Conservation (phyloP, 495 filamentous ascomycete species). For the Pseudevernia furfuracea region DNA sequence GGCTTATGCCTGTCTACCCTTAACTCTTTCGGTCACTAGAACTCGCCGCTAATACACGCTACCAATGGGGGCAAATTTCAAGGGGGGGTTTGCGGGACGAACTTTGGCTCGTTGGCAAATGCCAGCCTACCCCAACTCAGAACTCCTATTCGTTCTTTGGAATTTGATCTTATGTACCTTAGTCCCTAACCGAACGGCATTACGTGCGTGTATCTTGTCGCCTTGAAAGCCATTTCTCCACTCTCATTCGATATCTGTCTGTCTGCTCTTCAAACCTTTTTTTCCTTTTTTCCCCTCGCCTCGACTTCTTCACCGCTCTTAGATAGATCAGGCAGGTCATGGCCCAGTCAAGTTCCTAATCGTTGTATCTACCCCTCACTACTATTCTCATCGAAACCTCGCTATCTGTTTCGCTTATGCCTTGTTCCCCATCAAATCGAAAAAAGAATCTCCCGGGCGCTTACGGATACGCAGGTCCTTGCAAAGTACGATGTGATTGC, state of each 20-base stretch:
- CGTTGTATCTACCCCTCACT: neutral
- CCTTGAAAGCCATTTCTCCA: neutral
- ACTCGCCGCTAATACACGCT: neutral
- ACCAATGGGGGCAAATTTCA: neutral
- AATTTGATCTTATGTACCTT: neutral
- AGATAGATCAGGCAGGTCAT: neutral
- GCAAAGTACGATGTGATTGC: neutral
- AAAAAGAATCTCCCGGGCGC: neutral
- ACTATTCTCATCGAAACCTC: neutral
- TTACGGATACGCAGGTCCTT: constrained; percentile 6
- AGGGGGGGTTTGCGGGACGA: neutral
- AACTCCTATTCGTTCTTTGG: neutral
- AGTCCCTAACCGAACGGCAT: neutral
- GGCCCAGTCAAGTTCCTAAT: neutral
- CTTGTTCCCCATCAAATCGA: neutral
- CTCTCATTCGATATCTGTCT: constrained; percentile 9
- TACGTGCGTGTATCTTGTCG: constrained; percentile 4
- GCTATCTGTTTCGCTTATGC: neutral
- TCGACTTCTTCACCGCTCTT: constrained; percentile 9
- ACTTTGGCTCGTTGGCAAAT: neutral
- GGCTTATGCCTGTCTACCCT: neutral
- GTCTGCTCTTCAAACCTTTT: too few relatives aligned
- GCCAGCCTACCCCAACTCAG: neutral
- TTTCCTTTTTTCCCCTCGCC: neutral
- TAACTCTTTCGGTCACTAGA: neutral